Evolutionary conservation across 441 rosid genomes (phyloP), one percentile per base, ranked within the genome.

Genomic region (Isatis lusitanica): DNA sequence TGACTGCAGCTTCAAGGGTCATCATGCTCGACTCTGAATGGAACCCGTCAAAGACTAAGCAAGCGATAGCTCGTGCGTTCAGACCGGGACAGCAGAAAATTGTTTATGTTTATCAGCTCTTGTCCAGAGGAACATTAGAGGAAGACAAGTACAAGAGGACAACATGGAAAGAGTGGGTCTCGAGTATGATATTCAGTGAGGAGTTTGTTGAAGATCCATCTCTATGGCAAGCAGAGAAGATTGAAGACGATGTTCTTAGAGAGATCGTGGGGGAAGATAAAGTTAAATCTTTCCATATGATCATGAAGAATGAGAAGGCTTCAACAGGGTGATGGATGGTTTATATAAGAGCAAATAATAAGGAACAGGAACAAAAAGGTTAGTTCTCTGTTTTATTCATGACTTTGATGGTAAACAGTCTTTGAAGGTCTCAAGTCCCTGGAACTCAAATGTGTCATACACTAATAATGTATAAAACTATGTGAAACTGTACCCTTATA

Each of bases 31-130:
- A 95, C 61, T 90, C 96, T 0, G 98, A 93, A 52, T 95, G 98
- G 98, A 95, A 93, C 79, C 99, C 99, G 62, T 93, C 97, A 11
- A 95, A 91, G 85, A 93, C 99, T 12, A 95, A 91, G 84, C 99
- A 95, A 74, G 99, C 99, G 0, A 91, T 95, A 40, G 97, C 99
- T 0, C 86, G 99, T 16, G 99, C 99, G 2, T 93, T 91, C 58
- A 83, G 96, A 38, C 98, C 97, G 0, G 99, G 99, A 66, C 99
- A 95, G 71, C 95, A 84, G 63, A 93, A 91, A 85, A 75, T 88
- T 59, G 98, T 95, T 0, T 91, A 88, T 62, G 99, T 95, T 44
- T 95, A 95, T 76, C 98, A 93, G 76, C 93, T 95, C 18, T 76
- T 95, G 69, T 92, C 92, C 4, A 83, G 88, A 1, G 92, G 88